Evolutionary conservation across 2,329 filamentous ascomycete genomes (phyloP), one percentile per base, ranked within the genome.

Genomic region (Monilinia laxa): DNA sequence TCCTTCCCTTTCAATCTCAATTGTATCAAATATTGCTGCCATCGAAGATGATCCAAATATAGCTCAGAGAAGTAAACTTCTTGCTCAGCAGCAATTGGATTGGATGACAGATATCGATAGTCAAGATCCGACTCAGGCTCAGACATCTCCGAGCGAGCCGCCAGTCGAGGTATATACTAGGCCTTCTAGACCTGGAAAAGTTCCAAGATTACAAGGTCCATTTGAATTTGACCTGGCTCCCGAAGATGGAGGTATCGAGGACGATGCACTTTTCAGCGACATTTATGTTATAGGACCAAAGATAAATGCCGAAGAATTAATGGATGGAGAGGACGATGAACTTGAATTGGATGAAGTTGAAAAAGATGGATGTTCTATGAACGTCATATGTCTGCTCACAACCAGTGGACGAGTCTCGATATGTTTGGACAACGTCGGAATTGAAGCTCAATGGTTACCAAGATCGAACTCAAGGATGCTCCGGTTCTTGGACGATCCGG

Each of bases 1-100:
- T 18, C 90, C 93, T 2, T 93, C 92, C 0, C 82, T 97, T 28
- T 92, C 91, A 0, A 88, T 94, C 0, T 90, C 90, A 11, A 90
- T 96, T 67, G 88, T 96, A 35, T 88, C 91, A 51, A 92, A 91
- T 70, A 79, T 90, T 16, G 87, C 83, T 2, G 83, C 84, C 4
- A 81, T 85, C 52, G 86, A 89, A 70, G 86, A 87, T 70, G 85
- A 89, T 71, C 81, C 83, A 1, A 76, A 79, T 2, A 79, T 85
- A 23, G 80, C 85, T 5, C 78, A 83, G 28, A 79, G 81, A 35
- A 81, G 81, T 47, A 87, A 83, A 74, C 78, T 85, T 4, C 77
- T 89, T 45, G 84, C 84, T 1, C 85, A 88, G 73, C 87, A 89
- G 72, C 87, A 89, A 72, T 78, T 89, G 9, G 83, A 87, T 64